phyloP scores from a whole-genome alignment of 2,329 filamentous ascomycete species.

The Fusarium pseudoanthophilum region DNA sequence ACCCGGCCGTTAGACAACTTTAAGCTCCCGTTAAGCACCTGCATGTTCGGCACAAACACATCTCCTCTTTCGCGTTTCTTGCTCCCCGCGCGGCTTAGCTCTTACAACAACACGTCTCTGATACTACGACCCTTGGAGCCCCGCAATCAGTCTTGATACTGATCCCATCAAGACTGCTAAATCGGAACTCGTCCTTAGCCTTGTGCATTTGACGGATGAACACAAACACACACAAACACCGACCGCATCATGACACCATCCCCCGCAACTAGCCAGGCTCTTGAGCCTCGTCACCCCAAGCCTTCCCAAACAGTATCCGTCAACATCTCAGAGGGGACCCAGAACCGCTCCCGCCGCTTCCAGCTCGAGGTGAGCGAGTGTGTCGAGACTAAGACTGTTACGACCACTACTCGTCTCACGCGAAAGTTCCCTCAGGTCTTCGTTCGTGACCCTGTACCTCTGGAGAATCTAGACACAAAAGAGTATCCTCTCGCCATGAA shows the following conservation, averaged over 20 bases:
- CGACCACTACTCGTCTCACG: slow-evolving; percentile 91
- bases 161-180: neutral
- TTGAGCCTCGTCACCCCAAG: slow-evolving; percentile 49
- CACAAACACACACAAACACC: slow-evolving; percentile 25
- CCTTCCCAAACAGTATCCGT: slow-evolving; percentile 57
- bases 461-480: slow-evolving; percentile 82
- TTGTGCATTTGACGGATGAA: slow-evolving; percentile 30
- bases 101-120: neutral
- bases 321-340: slow-evolving; percentile 57
- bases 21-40: neutral
- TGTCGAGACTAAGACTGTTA: slow-evolving; percentile 78
- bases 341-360: slow-evolving; percentile 52
- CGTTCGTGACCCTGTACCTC: slow-evolving; percentile 76
- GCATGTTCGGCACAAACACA: neutral
- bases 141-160: neutral
- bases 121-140: neutral
- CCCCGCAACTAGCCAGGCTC: slow-evolving; percentile 51
- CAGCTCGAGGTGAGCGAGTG: slow-evolving; percentile 72
- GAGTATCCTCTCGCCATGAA: slow-evolving; percentile 88
- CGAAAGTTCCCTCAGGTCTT: slow-evolving; percentile 86
- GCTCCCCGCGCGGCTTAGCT: neutral
- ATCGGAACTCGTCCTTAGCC: neutral
- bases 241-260: slow-evolving; percentile 52
- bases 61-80: slow-evolving; percentile 5
- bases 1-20: neutral